These are phyloP conservation scores for Pichia manshurica DNA, from an alignment of 805 yeast species.

Conservation along the genomic window DNA sequence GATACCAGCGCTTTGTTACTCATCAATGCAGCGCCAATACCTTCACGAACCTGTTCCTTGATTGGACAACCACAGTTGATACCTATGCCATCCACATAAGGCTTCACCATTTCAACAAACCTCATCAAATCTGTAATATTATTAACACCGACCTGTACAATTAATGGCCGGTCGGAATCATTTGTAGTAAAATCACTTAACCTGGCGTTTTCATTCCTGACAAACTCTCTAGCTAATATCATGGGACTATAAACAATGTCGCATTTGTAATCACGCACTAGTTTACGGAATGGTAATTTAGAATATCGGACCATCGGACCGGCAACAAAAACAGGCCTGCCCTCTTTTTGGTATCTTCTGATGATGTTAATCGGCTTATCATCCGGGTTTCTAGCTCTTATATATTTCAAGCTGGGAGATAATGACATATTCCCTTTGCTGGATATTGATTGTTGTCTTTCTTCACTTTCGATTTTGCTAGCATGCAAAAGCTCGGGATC, in stretches of 20 bases:
- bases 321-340: constrained; percentile 56
- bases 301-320: constrained; percentile 99
- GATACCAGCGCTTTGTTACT: constrained; percentile 73
- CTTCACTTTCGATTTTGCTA: not conserved
- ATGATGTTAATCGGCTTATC: constrained; percentile 52
- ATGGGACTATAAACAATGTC: constrained; percentile 93
- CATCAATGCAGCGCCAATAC: constrained; percentile 96
- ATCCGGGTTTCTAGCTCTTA: constrained; percentile 33
- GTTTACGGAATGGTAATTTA: constrained; percentile 83
- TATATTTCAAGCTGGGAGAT: constrained; percentile 16
- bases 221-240: constrained; percentile 95
- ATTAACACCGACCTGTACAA: constrained; percentile 88
- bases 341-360: constrained; percentile 39
- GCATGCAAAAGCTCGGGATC: not conserved
- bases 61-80: constrained; percentile 98
- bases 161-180: constrained; percentile 57
- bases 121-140: constrained; percentile 75
- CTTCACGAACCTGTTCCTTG: constrained; percentile 88
- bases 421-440: too few relatives aligned
- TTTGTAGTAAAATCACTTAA: constrained; percentile 81
- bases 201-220: constrained; percentile 75
- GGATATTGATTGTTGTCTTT: not conserved
- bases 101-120: constrained; percentile 84
- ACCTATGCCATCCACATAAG: constrained; percentile 90
- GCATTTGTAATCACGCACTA: constrained; percentile 63